Base-by-base conservation (phyloP, 1,284 basidiomycete species). In the Ceratobasidium sp. region DNA sequence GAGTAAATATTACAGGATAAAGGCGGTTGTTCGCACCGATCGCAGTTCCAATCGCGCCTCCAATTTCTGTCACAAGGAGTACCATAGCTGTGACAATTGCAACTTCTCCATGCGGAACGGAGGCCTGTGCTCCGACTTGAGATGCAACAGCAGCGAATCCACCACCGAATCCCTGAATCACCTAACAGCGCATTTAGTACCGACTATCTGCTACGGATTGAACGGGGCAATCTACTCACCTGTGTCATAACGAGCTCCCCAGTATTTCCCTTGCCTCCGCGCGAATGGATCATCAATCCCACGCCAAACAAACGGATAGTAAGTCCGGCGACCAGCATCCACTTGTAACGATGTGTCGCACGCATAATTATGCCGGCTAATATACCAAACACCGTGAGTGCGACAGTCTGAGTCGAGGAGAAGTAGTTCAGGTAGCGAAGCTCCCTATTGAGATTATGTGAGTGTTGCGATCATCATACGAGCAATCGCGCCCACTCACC, bases 41-140 rank as follows among this genome's bases (percentile, higher is more conserved):
- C 4, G 33, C 33, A 33, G 33, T 33, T 33, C 33, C 33, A 33
- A 33, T 33, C 33, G 33, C 33, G 4, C 33, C 33, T 33, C 33
- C 33, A 4, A 33, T 33, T 33, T 33, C 33, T 33, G 33, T 33
- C 33, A 33, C 88, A 52, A 96, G 88, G 46, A 96, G 86, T 17
- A 96, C 90, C 79, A 96, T 87, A 0, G 95, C 95, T 3, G 93
- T 96, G 73, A 93, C 92, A 80, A 92, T 91, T 0, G 94, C 95
- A 26, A 96, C 91, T 81, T 96, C 94, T 40, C 86, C 84, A 82
- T 94, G 94, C 0, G 91, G 86, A 1, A 95, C 94, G 12, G 90
- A 87, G 2, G 93, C 94, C 84, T 96, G 95, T 0, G 94, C 91
- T 52, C 90, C 91, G 77, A 95, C 92, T 83, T 93, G 93, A 3